Evolutionary conservation across 768 basidiomycete species (phyloP).

Genomic region (Lentinula lateritia): DNA sequence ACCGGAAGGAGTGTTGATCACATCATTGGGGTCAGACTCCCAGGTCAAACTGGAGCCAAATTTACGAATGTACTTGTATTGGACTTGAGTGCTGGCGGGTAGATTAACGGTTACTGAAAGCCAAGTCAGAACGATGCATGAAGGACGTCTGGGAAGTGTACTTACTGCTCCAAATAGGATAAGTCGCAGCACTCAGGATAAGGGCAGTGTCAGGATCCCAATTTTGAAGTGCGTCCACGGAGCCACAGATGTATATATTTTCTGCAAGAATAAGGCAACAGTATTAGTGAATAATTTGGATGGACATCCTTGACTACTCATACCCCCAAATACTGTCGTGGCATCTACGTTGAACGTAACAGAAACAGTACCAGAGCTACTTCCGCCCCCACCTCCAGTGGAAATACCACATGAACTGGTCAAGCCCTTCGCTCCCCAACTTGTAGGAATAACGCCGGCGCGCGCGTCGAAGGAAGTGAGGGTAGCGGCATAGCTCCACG

Average conservation of each 20-base stretch:
- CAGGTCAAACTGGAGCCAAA: slow-evolving; percentile 52
- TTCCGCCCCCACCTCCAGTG: slow-evolving; percentile 12
- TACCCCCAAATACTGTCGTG: slow-evolving; percentile 57
- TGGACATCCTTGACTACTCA: slow-evolving; percentile 9
- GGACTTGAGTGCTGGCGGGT: slow-evolving; percentile 47
- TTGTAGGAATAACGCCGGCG: slow-evolving; percentile 34
- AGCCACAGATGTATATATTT: slow-evolving; percentile 65
- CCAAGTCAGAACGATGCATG: background rate
- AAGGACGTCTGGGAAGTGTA: slow-evolving; percentile 1
- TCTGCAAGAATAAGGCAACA: slow-evolving; percentile 31
- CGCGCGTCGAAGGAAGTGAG: slow-evolving; percentile 50
- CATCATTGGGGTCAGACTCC: slow-evolving; percentile 67
- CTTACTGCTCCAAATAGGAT: slow-evolving; percentile 52
- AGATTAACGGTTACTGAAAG: slow-evolving; percentile 51
- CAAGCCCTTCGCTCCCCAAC: slow-evolving; percentile 66
- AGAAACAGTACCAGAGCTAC: slow-evolving; percentile 31
- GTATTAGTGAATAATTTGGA: background rate
- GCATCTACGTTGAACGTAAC: slow-evolving; percentile 59
- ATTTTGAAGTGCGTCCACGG: slow-evolving; percentile 44
- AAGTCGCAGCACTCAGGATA: slow-evolving; percentile 35
- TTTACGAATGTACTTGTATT: slow-evolving; percentile 74
- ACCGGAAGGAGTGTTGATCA: slow-evolving; percentile 40
- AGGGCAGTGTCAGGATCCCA: slow-evolving; percentile 59
- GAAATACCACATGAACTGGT: slow-evolving; percentile 28
- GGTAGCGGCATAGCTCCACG: slow-evolving; percentile 71